Percentiles rank a stretch among this genome's conserved stretches.
Conservation (phyloP, 352 stramenopile species). For the Pythium apleroticum region DNA sequence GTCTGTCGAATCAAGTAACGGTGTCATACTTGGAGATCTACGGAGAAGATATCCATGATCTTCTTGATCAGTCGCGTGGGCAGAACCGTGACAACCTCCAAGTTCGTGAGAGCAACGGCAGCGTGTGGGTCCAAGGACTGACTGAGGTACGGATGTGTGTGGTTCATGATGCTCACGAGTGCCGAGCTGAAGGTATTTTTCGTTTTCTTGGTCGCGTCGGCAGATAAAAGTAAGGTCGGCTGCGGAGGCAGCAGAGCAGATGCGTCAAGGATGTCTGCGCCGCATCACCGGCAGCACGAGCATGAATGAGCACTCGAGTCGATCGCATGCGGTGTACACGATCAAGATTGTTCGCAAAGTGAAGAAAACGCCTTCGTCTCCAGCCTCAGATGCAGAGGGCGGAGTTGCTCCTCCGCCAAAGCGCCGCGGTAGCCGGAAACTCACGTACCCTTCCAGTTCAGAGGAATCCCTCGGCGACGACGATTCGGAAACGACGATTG, state of each 20-base stretch:
- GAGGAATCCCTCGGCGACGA: slow-evolving; percentile 20
- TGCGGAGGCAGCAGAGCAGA: slow-evolving; percentile 73
- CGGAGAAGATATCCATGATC: slow-evolving; percentile 96
- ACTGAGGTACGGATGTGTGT: slow-evolving; percentile 44
- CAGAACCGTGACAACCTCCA: slow-evolving; percentile 52
- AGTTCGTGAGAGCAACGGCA: slow-evolving; percentile 65
- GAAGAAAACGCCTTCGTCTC: slow-evolving; percentile 5
- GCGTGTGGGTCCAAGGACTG: slow-evolving; percentile 79
- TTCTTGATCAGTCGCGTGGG: slow-evolving; percentile 62
- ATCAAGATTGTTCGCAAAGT: slow-evolving; percentile 74
- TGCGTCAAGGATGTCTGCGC: slow-evolving; percentile 67
- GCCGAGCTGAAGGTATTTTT: background rate
- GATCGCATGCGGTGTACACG: slow-evolving; percentile 85
- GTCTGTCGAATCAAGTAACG: slow-evolving; percentile 45
- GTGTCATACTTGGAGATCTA: slow-evolving; percentile 97
- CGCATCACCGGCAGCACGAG: slow-evolving; percentile 83
- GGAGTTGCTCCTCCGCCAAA: slow-evolving; percentile 5
- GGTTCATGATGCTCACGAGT: no score
- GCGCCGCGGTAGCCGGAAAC: slow-evolving; percentile 12
- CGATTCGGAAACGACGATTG: slow-evolving; percentile 40
- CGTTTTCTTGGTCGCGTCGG: background rate
- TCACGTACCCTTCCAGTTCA: slow-evolving; percentile 10
- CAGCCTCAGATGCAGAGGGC: background rate
- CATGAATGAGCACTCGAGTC: slow-evolving; percentile 89
- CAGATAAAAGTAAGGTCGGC: slow-evolving; percentile 57